Evolutionary conservation across 2,329 filamentous ascomycete genomes (phyloP).

Genomic region (Biscogniauxia marginata): DNA sequence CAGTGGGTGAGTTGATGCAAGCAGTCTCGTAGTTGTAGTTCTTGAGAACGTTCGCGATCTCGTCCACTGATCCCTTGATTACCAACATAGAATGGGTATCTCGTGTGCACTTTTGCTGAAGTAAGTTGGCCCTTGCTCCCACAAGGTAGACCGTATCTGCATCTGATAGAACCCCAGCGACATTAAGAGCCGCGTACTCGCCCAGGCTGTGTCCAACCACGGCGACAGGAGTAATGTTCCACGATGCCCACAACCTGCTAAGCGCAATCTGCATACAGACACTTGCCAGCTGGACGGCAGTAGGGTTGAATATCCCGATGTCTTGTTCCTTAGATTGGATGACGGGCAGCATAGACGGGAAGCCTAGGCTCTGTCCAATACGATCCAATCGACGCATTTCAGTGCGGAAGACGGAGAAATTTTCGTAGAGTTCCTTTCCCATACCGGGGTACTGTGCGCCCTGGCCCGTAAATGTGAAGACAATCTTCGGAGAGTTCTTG

Average conservation of each 20-base stretch:
- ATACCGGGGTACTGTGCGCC: conserved; percentile 18
- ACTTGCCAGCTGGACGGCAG: conserved; percentile 47
- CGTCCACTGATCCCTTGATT: conserved; percentile 42
- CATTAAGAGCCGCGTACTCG: conserved; percentile 67
- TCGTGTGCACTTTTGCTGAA: conserved; percentile 58
- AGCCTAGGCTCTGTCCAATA: conserved; percentile 43
- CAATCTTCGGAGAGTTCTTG: conserved; percentile 41
- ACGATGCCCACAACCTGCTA: conserved; percentile 48
- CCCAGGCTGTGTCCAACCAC: conserved; percentile 64
- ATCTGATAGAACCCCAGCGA: conserved; percentile 65
- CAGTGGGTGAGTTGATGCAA: conserved; percentile 63
- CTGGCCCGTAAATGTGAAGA: conserved; percentile 27
- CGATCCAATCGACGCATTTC: conserved; percentile 53
- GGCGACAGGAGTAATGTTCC: conserved; percentile 48
- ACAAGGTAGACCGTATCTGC: conserved; percentile 68
- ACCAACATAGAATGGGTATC: conserved; percentile 63
- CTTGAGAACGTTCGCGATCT: conserved; percentile 30
- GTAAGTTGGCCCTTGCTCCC: conserved; percentile 59
- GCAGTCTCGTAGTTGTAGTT: conserved; percentile 39
- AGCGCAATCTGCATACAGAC: conserved; percentile 52
- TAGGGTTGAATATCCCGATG: conserved; percentile 39
- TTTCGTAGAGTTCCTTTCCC: conserved; percentile 12
- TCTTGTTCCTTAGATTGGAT: conserved; percentile 38
- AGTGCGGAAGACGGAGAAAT: conserved; percentile 22
- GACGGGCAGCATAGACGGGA: conserved; percentile 52